Base-by-base conservation (phyloP, 371 early-diverging fungal genomes). In the Zancudomyces culisetae region DNA sequence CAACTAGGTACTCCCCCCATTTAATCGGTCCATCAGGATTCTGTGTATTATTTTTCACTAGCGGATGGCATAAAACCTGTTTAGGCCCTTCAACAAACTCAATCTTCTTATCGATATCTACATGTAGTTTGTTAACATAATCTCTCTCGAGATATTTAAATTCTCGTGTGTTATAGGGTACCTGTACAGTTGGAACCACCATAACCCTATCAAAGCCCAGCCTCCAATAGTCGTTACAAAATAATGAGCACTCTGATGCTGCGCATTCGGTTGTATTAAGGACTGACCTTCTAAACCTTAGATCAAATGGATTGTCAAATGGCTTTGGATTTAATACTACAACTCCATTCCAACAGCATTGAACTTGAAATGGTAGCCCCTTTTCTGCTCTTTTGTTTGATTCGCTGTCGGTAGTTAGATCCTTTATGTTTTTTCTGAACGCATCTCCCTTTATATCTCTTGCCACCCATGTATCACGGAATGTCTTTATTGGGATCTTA, bases 331-430 rank as follows among this genome's bases (percentile, higher is more conserved):
- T 60, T 3, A 75, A 45, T 8, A 72, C 63, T 0, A 64, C 61
- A 35, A 60, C 45, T 27, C 73, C 73, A 52, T 75, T 75, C 75
- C 73, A 73, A 53, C 71, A 73, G 49, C 74, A 73, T 41, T 63
- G 64, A 22, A 60, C 69, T 49, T 75, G 70, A 42, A 62, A 60
- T 8, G 72, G 75, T 13, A 58, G 50, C 35, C 45, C 47, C 24
- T 43, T 24, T 18, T 23, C 8, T 15, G 29, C 26, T 47, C 47
- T 47, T 10, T 21, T 4, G 18, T 20, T 23, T 3, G 47, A 47
- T 21, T 8, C 22, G 10, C 6, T 19, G 19, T 47, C 27, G 10
- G 4, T 20, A 21, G 12, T 19, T 20, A 8, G 3, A 6, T 3
- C 26, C 15, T 47, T 10, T 4, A 21, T 3, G 12, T 21, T 47